Conservation (phyloP, 2,329 filamentous ascomycete genomes). For the Fusarium solani-melongenae region DNA sequence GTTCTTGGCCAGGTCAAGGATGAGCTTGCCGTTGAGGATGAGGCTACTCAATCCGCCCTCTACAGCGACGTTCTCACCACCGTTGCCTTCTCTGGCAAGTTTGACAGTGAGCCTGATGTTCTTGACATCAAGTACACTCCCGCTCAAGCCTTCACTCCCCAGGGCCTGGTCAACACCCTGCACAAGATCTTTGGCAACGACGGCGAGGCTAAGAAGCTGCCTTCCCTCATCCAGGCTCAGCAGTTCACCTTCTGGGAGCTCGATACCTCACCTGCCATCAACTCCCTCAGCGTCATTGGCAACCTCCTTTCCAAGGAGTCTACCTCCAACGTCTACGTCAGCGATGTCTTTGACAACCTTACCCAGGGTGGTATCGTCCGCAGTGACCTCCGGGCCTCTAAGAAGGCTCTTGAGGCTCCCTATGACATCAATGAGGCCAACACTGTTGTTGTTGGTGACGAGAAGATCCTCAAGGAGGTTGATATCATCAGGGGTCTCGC, state of each 20-base stretch:
- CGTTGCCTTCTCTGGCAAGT: conserved; percentile 80
- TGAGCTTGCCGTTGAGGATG: conserved; percentile 77
- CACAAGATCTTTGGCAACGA: conserved; percentile 66
- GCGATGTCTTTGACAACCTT: conserved; percentile 73
- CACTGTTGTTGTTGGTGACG: conserved; percentile 80
- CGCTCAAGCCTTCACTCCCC: conserved; percentile 66
- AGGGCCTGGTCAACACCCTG: conserved; percentile 63
- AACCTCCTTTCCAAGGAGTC: conserved; percentile 77
- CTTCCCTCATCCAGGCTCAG: conserved; percentile 68
- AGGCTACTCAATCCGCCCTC: conserved; percentile 82
- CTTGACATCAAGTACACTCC: conserved; percentile 92
- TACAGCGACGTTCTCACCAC: conserved; percentile 93
- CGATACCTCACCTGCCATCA: conserved; percentile 76
- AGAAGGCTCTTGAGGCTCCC: conserved; percentile 84
- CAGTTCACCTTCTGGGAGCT: conserved; percentile 96
- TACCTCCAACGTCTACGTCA: conserved; percentile 70
- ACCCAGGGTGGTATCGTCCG: conserved; percentile 82
- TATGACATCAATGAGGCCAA: conserved; percentile 85
- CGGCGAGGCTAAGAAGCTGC: conserved; percentile 55
- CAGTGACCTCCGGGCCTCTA: conserved; percentile 85
- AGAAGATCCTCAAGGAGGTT: conserved; percentile 82
- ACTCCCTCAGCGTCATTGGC: conserved; percentile 71
- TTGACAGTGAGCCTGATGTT: conserved; percentile 71
- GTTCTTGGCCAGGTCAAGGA: conserved; percentile 91
- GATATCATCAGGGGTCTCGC: conserved; percentile 79